Conservation (phyloP, 352 stramenopile genomes). For the Elongisporangium anandrum region DNA sequence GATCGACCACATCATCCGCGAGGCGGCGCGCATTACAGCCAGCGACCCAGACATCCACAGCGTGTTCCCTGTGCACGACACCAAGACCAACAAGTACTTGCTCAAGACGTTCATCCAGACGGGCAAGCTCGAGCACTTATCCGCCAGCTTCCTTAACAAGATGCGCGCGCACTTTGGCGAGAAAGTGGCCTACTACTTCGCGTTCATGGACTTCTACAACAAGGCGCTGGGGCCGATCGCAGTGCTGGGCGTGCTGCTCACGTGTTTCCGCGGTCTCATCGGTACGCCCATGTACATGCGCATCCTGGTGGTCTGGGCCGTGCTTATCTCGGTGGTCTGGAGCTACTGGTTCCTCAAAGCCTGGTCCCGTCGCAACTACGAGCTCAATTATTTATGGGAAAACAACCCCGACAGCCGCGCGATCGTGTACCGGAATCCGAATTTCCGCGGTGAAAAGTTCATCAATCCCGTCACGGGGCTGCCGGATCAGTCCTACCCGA, state of each 20-base stretch:
- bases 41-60: constrained; percentile 50
- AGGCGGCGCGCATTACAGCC: constrained; percentile 57
- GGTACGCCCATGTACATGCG: constrained; percentile 82
- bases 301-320: constrained; percentile 60
- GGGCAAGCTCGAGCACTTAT: constrained; percentile 60
- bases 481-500: constrained; percentile 59
- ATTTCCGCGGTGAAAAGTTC: constrained; percentile 50
- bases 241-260: constrained; percentile 62
- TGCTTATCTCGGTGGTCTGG: constrained; percentile 77
- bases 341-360: constrained; percentile 80
- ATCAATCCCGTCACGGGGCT: constrained; percentile 65
- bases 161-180: constrained; percentile 79
- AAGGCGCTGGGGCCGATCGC: constrained; percentile 77
- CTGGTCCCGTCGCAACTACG: constrained; percentile 71
- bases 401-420: constrained; percentile 62
- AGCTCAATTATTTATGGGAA: constrained; percentile 69
- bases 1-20: constrained; percentile 79
- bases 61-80: constrained; percentile 80
- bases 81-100: constrained; percentile 62
- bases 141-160: constrained; percentile 49
- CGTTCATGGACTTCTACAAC: constrained; percentile 87
- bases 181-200: constrained; percentile 85
- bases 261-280: constrained; percentile 53
- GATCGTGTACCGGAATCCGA: constrained; percentile 73
- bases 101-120: constrained; percentile 70